A percentile compares a stretch with the other conserved stretches of the same genome.
These are phyloP conservation scores for Piloderma croceum DNA, from an alignment of 768 basidiomycete genomes.

Conservation along the genomic window DNA sequence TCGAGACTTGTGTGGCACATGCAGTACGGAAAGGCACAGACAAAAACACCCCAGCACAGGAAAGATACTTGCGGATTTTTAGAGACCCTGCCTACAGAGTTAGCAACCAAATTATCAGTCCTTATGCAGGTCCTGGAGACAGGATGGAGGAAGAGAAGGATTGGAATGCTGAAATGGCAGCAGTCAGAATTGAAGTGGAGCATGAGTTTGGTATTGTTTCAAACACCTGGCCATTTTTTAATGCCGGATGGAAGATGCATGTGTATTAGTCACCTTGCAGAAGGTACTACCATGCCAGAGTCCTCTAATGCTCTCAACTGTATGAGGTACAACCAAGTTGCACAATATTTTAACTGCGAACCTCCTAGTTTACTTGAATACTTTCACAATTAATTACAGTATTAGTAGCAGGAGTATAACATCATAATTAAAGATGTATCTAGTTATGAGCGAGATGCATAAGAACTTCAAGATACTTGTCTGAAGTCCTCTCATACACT, in stretches of 20 bases:
- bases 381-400: not conserved
- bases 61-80: constrained; percentile 14
- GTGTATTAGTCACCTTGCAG: constrained; percentile 16
- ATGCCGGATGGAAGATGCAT: constrained; percentile 14
- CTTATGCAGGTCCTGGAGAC: constrained; percentile 9
- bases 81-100: constrained; percentile 23
- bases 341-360: constrained; percentile 9
- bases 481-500: not conserved
- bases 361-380: constrained; percentile 6
- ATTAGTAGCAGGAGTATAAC: not conserved
- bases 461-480: not conserved
- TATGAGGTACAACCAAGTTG: constrained; percentile 10
- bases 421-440: not conserved
- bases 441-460: not conserved
- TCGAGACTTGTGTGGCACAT: constrained; percentile 2
- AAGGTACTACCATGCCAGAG: constrained; percentile 11
- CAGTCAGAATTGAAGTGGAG: constrained; percentile 17
- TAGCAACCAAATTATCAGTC: constrained; percentile 13
- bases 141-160: constrained; percentile 10
- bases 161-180: constrained; percentile 18
- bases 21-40: constrained; percentile 6
- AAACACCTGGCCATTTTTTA: constrained; percentile 16
- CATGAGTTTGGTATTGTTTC: constrained; percentile 18
- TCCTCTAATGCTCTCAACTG: constrained; percentile 16
- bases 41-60: constrained; percentile 3